phyloP scores from a whole-genome alignment of 495 filamentous ascomycete genomes.

The Penicillium argentinense region DNA sequence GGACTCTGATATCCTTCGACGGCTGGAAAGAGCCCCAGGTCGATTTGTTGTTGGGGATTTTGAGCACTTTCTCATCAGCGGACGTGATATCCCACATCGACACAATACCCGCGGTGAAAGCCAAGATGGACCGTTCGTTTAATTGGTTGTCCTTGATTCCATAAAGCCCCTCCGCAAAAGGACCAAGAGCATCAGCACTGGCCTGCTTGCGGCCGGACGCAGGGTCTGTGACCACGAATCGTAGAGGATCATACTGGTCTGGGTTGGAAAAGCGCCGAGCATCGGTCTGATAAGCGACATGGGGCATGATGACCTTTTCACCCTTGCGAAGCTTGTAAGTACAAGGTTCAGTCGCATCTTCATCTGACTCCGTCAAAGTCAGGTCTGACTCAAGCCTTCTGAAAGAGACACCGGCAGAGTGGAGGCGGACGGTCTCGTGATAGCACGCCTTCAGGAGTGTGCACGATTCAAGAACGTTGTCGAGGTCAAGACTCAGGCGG shows the following conservation, averaged over 20 bases:
- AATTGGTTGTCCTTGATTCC: conserved; percentile 50
- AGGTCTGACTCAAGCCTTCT: conserved; percentile 44
- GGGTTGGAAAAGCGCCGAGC: conserved; percentile 49
- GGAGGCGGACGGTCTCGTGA: conserved; percentile 54
- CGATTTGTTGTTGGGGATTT: conserved; percentile 31
- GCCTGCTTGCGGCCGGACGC: conserved; percentile 30
- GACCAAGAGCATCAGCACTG: conserved; percentile 31
- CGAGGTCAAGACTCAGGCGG: conserved; percentile 45
- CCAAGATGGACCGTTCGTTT: conserved; percentile 49
- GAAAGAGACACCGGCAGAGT: conserved; percentile 47
- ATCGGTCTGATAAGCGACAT: conserved; percentile 52
- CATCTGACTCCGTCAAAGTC: conserved; percentile 41
- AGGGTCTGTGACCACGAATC: conserved; percentile 47
- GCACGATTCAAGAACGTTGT: conserved; percentile 46
- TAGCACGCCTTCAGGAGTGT: conserved; percentile 54
- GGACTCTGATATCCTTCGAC: conserved; percentile 36
- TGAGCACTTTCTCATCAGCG: conserved; percentile 23
- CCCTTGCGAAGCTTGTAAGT: conserved; percentile 49
- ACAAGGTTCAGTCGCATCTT: conserved; percentile 38
- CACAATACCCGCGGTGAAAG: conserved; percentile 48
- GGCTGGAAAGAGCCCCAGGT: conserved; percentile 41
- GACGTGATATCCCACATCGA: conserved; percentile 54
- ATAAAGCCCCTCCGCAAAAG: conserved; percentile 46
- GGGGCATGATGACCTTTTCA: conserved; percentile 47
- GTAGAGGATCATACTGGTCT: conserved; percentile 49